These are phyloP conservation scores for Penicillium griseofulvum DNA, from an alignment of 2,329 filamentous ascomycete genomes.

Conservation along the genomic window DNA sequence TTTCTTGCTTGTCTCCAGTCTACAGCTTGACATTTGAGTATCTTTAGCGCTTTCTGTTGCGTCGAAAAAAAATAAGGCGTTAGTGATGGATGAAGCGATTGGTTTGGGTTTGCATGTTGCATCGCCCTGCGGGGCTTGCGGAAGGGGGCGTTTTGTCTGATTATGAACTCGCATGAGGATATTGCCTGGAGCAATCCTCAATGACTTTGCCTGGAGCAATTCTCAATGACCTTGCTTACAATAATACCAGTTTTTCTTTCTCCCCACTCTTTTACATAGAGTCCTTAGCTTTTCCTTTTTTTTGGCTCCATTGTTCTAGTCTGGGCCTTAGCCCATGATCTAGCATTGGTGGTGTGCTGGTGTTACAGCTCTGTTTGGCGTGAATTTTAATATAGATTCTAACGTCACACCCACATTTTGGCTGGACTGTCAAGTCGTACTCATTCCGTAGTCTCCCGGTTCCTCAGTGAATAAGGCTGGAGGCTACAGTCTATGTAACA, in stretches of 20 bases:
- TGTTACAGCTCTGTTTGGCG: not conserved
- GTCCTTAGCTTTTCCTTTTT: not conserved
- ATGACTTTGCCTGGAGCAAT: constrained; percentile 20
- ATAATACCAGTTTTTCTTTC: constrained; percentile 4
- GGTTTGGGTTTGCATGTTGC: constrained; percentile 12
- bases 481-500: not conserved
- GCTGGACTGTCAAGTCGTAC: not conserved
- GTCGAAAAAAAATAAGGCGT: constrained; percentile 21
- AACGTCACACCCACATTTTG: not conserved
- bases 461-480: not conserved
- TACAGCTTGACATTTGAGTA: constrained; percentile 7
- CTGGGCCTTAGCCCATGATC: not conserved
- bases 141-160: constrained; percentile 18
- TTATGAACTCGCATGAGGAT: constrained; percentile 16
- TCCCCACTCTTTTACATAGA: not conserved
- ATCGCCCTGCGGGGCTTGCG: constrained; percentile 11
- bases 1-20: constrained; percentile 9
- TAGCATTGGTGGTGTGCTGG: not conserved
- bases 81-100: constrained; percentile 15
- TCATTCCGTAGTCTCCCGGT: not conserved
- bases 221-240: constrained; percentile 12
- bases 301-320: not conserved
- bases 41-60: constrained; percentile 23
- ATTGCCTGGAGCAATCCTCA: constrained; percentile 22
- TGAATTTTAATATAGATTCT: not conserved